A percentile compares a stretch with the other conserved stretches of the same genome.
Evolutionary conservation across 768 basidiomycete species (phyloP).

Genomic region (Coprinopsis sp.): DNA sequence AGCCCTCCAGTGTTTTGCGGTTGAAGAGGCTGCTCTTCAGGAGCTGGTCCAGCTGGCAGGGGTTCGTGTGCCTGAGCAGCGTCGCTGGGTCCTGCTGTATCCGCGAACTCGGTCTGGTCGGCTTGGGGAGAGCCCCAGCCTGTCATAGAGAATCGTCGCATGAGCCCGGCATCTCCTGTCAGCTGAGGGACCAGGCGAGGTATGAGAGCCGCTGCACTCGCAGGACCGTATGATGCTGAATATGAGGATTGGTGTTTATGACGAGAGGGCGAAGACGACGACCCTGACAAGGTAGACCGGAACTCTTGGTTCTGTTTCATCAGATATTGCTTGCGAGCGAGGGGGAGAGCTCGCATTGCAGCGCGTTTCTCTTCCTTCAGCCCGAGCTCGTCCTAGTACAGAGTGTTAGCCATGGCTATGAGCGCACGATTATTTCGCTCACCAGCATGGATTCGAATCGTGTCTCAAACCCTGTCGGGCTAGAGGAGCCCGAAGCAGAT

Average conservation of each 20-base stretch:
- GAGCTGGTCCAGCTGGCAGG: no score
- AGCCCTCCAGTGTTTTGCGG: conserved; percentile 72
- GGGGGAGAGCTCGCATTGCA: conserved; percentile 56
- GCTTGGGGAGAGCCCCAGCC: conserved; percentile 52
- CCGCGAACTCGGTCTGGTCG: conserved; percentile 24
- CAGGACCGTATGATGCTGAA: conserved; percentile 54
- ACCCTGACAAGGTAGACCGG: conserved; percentile 28
- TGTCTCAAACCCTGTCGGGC: conserved; percentile 32
- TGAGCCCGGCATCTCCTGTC: conserved; percentile 64
- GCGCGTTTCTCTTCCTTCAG: conserved; percentile 66
- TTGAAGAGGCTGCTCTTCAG: conserved; percentile 33
- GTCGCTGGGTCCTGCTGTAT: conserved; percentile 29
- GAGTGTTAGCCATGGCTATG: neutral
- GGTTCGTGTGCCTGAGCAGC: neutral
- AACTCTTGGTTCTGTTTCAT: conserved; percentile 51
- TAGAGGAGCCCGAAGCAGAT: conserved; percentile 26
- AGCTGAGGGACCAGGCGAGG: conserved; percentile 69
- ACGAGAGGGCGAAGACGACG: conserved; percentile 19
- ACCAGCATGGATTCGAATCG: conserved; percentile 74
- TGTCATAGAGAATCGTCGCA: conserved; percentile 63
- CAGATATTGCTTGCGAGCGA: conserved; percentile 62
- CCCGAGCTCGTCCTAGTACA: conserved; percentile 63
- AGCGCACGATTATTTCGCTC: conserved; percentile 17
- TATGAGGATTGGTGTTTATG: conserved; percentile 31
- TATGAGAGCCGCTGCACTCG: conserved; percentile 51